Evolutionary conservation across 352 stramenopile genomes (phyloP).

Genomic region (Globisporangium parvum): DNA sequence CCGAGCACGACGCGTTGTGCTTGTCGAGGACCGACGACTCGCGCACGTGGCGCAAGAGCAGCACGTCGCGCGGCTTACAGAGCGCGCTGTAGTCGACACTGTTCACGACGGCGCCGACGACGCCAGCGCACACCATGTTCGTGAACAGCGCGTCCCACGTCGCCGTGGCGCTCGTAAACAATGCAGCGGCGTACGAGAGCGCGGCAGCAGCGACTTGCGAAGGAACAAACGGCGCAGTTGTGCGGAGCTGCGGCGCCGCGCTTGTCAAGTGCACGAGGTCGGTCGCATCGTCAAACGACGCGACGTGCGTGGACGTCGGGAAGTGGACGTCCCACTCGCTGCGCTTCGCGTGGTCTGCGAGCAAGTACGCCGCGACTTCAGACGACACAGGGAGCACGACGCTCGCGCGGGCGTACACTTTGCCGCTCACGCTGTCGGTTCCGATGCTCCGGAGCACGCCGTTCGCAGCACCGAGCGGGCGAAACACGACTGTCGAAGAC

Average conservation of each 20-base stretch:
- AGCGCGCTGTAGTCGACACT: conserved; percentile 47
- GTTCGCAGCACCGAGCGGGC: conserved; percentile 39
- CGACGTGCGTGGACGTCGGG: conserved; percentile 47
- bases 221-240: conserved; percentile 39
- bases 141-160: conserved; percentile 43
- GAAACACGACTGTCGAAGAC: conserved; percentile 45
- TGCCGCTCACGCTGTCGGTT: conserved; percentile 25
- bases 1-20: conserved; percentile 27
- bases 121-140: conserved; percentile 43
- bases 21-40: conserved; percentile 47
- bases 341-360: conserved; percentile 60
- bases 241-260: conserved; percentile 34
- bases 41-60: conserved; percentile 71
- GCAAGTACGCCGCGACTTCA: conserved; percentile 53
- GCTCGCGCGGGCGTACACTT: conserved; percentile 53
- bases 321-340: conserved; percentile 81
- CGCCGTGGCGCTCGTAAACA: conserved; percentile 22
- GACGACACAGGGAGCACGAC: conserved; percentile 59
- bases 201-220: too few relatives aligned
- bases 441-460: conserved; percentile 63
- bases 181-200: conserved; percentile 22
- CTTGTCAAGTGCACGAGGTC: conserved; percentile 65
- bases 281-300: conserved; percentile 69
- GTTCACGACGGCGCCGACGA: conserved; percentile 38
- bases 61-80: conserved; percentile 50